These are phyloP conservation scores for Angophora floribunda DNA, from an alignment of 345 rosid species.

Conservation along the genomic window DNA sequence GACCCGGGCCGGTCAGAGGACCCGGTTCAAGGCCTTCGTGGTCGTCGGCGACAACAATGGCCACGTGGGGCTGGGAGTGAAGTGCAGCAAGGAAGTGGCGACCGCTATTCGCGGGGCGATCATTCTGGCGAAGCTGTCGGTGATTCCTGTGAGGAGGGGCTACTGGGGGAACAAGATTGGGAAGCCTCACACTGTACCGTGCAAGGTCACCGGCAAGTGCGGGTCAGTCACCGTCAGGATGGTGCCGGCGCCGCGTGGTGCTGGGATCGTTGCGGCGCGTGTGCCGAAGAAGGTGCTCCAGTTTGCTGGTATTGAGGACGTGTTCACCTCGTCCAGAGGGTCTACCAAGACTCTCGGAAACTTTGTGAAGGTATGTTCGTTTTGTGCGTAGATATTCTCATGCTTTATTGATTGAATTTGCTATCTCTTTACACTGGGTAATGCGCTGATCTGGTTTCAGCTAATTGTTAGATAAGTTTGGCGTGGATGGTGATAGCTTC, in stretches of 20 bases:
- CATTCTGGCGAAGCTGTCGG: constrained; percentile 64
- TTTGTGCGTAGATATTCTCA: neutral
- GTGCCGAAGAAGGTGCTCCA: constrained; percentile 76
- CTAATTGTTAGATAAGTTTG: neutral
- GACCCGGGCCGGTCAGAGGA: constrained; percentile 76
- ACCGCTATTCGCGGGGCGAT: constrained; percentile 73
- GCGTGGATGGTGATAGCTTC: neutral
- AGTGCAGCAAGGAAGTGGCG: constrained; percentile 76
- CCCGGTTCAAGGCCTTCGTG: constrained; percentile 78
- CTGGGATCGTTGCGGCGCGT: constrained; percentile 68
- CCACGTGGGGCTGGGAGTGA: constrained; percentile 81
- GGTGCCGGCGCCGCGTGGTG: constrained; percentile 85
- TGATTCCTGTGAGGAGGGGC: constrained; percentile 75
- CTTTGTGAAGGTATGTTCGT: constrained; percentile 45
- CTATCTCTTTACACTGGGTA: neutral
- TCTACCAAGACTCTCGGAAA: constrained; percentile 76
- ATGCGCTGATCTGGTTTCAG: neutral
- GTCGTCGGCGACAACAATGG: constrained; percentile 67
- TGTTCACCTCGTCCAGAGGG: constrained; percentile 63
- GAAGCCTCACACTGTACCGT: constrained; percentile 74
- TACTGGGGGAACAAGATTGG: constrained; percentile 96
- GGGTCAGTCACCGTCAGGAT: constrained; percentile 73
- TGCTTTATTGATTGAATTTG: neutral
- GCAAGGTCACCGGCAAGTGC: constrained; percentile 83
- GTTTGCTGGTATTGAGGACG: constrained; percentile 74